Base-by-base conservation (phyloP, 2,329 filamentous ascomycete species). In the Exophiala lecanii-corni region DNA sequence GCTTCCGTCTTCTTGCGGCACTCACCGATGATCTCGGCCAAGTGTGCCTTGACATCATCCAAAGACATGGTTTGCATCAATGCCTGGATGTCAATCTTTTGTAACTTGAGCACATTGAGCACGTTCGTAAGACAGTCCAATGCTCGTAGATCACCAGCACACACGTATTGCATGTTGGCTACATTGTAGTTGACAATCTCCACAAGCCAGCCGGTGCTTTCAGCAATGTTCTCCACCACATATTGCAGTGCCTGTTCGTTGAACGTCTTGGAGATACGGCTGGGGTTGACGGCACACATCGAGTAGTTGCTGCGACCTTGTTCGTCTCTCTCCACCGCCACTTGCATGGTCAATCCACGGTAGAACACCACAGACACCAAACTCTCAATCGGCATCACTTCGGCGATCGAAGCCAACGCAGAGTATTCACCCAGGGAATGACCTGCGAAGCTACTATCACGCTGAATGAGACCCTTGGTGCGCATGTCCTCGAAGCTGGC, bases 321-420 rank as follows among this genome's bases (percentile, higher is more conserved):
- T 46, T 84, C 89, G 65, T 98, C 92, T 63, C 92, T 89, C 73
- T 97, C 92, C 53, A 98, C 92, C 17, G 92, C 92, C 36, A 98
- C 92, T 70, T 98, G 92, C 92, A 98, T 98, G 16, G 92, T 98
- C 60, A 98, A 74, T 61, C 92, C 92, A 67, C 92, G 89, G 74
- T 98, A 98, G 78, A 98, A 98, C 42, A 98, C 94, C 35, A 98
- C 92, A 0, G 92, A 97, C 2, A 98, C 92, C 65, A 98, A 75
- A 57, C 85, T 92, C 74, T 98, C 92, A 60, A 98, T 98, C n/a
- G 94, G 92, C 87, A 98, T 95, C 63, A 98, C 92, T 61, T 98
- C 91, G 9, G 94, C 92, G 49, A 98, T 77, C 9, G 92, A 92
- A 51, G 92, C 92, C 51, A 98, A 81, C 7, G 92, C 92, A 51